These are phyloP conservation scores for Venturia oleaginea DNA, from an alignment of 2,329 filamentous ascomycete species.

Conservation along the genomic window DNA sequence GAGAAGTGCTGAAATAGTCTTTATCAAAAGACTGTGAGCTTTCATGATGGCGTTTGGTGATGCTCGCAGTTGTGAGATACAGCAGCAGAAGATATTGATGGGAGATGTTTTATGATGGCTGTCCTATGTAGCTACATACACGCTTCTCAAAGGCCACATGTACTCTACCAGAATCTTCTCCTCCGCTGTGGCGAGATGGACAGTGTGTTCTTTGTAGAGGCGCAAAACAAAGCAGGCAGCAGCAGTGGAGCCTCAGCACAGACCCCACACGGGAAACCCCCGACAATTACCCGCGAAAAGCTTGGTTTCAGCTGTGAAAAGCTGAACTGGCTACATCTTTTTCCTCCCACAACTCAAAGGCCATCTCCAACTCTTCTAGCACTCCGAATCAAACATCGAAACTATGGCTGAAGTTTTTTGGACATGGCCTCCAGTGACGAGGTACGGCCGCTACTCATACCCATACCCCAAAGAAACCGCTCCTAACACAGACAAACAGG, in stretches of 20 bases:
- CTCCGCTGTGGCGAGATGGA: background rate
- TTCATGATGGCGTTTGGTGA: background rate
- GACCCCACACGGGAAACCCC: background rate
- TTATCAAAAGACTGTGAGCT: background rate
- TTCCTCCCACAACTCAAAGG: background rate
- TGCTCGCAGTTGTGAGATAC: background rate
- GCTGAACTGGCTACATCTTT: background rate
- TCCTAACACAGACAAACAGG: slow-evolving; percentile 44
- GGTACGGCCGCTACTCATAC: slow-evolving; percentile 38
- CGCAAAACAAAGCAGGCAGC: background rate
- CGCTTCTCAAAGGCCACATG: background rate
- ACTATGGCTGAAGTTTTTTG: slow-evolving; percentile 46
- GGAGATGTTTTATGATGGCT: background rate
- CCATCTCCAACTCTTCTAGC: slow-evolving; percentile 3
- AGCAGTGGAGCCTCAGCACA: background rate
- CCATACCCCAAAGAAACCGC: slow-evolving; percentile 14
- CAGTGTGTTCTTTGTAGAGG: background rate
- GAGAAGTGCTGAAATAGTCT: background rate
- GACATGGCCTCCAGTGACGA: slow-evolving; percentile 56
- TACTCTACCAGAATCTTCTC: background rate
- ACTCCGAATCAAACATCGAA: background rate
- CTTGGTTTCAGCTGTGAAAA: background rate
- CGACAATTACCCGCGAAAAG: background rate
- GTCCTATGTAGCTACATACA: background rate
- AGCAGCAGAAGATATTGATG: background rate